Evolutionary conservation across 495 filamentous ascomycete genomes (phyloP).

Genomic region (Penicillium coffeae): DNA sequence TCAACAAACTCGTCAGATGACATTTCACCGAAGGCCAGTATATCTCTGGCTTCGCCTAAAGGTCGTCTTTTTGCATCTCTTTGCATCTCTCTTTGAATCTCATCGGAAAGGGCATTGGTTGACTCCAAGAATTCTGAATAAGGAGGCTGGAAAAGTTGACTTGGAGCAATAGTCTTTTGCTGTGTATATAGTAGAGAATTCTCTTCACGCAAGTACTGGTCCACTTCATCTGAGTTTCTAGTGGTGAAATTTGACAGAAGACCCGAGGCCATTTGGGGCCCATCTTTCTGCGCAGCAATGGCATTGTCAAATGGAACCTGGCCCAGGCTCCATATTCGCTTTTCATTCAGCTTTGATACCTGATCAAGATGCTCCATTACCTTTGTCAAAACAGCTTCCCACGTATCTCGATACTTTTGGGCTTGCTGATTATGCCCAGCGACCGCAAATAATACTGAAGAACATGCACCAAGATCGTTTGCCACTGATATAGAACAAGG

Average conservation of each 20-base stretch:
- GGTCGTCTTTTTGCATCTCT: background rate
- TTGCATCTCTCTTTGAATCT: background rate
- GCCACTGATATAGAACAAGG: slow-evolving; percentile 5
- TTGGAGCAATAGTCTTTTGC: background rate
- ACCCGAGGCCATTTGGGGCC: background rate
- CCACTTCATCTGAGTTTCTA: background rate
- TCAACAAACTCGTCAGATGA: background rate
- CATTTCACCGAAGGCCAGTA: background rate
- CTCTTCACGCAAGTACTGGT: background rate
- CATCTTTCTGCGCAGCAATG: background rate
- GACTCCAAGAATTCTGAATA: background rate
- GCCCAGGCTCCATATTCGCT: background rate
- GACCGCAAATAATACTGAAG: slow-evolving; percentile 5
- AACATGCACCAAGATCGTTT: slow-evolving; percentile 6
- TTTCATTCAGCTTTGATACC: background rate
- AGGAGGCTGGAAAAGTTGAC: background rate
- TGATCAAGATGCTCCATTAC: slow-evolving; percentile 3
- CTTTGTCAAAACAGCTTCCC: slow-evolving; percentile 5
- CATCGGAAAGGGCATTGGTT: background rate
- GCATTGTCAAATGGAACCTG: background rate
- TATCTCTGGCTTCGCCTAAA: background rate
- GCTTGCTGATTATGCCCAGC: background rate
- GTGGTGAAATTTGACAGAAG: too few relatives aligned
- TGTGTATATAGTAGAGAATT: background rate
- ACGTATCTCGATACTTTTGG: slow-evolving; percentile 5